Conservation (phyloP, 2,329 filamentous ascomycete genomes). For the Albophoma yamanashiensis region DNA sequence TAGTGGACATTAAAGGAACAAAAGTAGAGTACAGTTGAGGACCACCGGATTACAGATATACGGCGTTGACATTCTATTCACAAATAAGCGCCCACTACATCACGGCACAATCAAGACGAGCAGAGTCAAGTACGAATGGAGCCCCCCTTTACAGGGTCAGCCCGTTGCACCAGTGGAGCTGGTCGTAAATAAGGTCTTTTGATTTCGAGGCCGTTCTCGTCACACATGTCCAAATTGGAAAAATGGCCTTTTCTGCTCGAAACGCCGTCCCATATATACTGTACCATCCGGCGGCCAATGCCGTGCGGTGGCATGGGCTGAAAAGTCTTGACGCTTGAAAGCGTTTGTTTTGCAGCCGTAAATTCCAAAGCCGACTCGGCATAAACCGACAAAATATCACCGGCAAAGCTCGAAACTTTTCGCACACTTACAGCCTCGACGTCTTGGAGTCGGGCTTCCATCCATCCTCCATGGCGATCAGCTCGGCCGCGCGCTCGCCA, state of each 20-base stretch:
- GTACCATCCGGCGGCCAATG: not conserved
- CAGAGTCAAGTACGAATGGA: not conserved
- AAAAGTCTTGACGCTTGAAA: not conserved
- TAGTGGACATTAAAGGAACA: not conserved
- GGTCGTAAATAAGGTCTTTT: not conserved
- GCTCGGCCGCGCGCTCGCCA: slow-evolving; percentile 74
- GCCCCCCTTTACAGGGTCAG: not conserved
- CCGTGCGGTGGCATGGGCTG: not conserved
- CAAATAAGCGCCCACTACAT: no score
- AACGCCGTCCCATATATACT: not conserved
- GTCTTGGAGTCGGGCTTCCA: slow-evolving; percentile 22
- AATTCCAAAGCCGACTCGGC: not conserved
- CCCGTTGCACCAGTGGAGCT: no score
- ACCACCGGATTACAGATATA: not conserved
- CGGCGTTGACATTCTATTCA: not conserved
- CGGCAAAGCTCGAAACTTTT: not conserved
- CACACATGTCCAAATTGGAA: not conserved
- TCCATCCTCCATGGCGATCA: slow-evolving; percentile 61
- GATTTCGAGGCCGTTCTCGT: not conserved
- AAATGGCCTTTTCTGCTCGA: not conserved
- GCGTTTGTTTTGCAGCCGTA: not conserved
- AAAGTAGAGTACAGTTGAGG: not conserved
- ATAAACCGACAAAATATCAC: not conserved
- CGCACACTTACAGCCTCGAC: slow-evolving; percentile 17
- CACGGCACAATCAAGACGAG: not conserved